Evolutionary conservation across 805 yeast species (phyloP), one percentile per base, ranked within the genome.

Genomic region (Komagataella populi): DNA sequence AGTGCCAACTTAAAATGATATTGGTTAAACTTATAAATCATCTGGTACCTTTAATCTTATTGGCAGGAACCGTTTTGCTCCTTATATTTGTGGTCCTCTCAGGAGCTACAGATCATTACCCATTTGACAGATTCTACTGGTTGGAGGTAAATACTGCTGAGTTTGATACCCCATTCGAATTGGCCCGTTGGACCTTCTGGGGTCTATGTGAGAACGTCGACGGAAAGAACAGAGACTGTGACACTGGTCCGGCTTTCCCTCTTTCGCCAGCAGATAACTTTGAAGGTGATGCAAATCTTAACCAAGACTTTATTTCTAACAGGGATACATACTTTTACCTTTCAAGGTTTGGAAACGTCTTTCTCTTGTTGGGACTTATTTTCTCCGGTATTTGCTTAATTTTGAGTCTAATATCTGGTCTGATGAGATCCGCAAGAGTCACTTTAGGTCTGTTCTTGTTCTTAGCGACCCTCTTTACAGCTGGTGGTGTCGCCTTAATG

Each of bases 181-280:
- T 70, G 49, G 70, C 87, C n/a, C 80, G 86, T 59, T 85, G 90
- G 90, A 83, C 90, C 2, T 84, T 79, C 70, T 85, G 91, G 91
- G 90, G 91, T 57, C 74, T 83, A 48, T 81, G 87, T 64, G 70
- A 70, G 49, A 70, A 70, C 50, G 54, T 52, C 16, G 59, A 64
- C 56, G 58, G 55, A 51, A 51, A 54, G 48, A 73, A 65, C 53
- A 63, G 67, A 53, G 50, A 62, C 4, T 73, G 79, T 59, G 44
- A 53, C 12, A 55, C 60, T 45, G 78, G 80, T 12, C 88, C 93
- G 24, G 91, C 83, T 49, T 76, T 71, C 59, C 88, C 93, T 51
- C 65, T 85, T 52, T 83, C 90, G 6, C 91, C 91, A 39, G 74
- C 68, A 46, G 89, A 85, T 64, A 85, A 85, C 68, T 85, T 83